phyloP scores from a whole-genome alignment of 2,329 filamentous ascomycete genomes.

The Triangularia verruculosa region DNA sequence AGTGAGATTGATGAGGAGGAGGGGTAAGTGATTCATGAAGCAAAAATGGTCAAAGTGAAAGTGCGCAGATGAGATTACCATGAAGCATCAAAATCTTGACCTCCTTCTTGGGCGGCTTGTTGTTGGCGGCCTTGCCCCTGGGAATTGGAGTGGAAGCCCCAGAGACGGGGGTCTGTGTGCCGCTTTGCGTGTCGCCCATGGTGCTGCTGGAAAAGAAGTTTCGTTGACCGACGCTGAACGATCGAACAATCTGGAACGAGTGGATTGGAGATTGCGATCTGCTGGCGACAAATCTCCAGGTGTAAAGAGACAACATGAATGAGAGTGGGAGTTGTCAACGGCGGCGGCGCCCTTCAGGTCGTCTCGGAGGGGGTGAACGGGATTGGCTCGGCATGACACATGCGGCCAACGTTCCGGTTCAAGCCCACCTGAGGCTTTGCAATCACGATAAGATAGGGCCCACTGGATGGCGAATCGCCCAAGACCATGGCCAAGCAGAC shows the following conservation, averaged over 20 bases:
- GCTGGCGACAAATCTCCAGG: not conserved
- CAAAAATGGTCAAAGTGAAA: not conserved
- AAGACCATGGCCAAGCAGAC: not conserved
- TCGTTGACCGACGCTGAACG: not conserved
- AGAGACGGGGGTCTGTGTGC: not conserved
- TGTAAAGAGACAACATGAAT: not conserved
- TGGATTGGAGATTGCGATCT: not conserved
- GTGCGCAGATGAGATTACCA: conserved; percentile 42
- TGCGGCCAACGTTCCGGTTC: not conserved
- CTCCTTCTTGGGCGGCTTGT: conserved; percentile 39
- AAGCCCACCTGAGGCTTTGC: not conserved
- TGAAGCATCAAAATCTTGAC: conserved; percentile 76
- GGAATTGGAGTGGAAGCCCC: conserved; percentile 8
- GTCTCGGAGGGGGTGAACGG: not conserved
- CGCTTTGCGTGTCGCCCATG: conserved; percentile 24
- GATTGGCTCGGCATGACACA: conserved; percentile 4
- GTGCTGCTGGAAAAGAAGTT: conserved; percentile 1
- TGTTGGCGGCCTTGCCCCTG: conserved; percentile 5
- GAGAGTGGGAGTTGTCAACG: not conserved
- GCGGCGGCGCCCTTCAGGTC: not conserved
- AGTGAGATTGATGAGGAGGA: conserved; percentile 1
- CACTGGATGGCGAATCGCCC: not conserved
- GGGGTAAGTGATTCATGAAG: not conserved
- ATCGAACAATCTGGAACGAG: not conserved
- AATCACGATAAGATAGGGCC: conserved; percentile 4